Base-by-base conservation (phyloP, 495 filamentous ascomycete genomes). In the Lepidopterella palustris region DNA sequence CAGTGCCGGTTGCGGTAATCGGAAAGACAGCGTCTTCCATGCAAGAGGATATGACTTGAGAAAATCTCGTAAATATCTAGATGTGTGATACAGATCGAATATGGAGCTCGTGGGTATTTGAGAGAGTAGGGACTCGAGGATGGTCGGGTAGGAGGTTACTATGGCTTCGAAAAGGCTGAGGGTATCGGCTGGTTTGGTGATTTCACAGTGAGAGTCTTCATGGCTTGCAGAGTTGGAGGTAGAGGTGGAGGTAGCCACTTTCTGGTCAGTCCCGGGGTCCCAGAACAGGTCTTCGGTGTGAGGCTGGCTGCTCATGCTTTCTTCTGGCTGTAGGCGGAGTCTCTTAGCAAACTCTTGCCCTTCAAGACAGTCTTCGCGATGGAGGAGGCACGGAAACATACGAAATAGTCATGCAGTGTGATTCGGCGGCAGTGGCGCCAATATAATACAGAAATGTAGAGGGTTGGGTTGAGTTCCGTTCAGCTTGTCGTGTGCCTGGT, bases 1-100 rank as follows among this genome's bases (percentile, higher is more conserved):
- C 26, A 57, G 55, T 0, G 68, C 61, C 31, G 70, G 79, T 53
- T 74, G 78, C 10, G 77, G 72, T 18, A 83, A 66, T 39, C 82
- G 77, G 64, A 85, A 85, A 1, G 82, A 84, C 21, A 84, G 74
- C 49, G 77, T 74, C 68, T 77, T 80, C 82, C 82, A 85, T 74
- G 82, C 82, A 59, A 78, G 78, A 40, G 81, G 82, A 69, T 83
- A 84, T 23, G 73, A 73, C 55, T 72, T 74, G 26, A 85, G 74
- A 59, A 84, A 83, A 20, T 71, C 71, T 40, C 80, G 78, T 24
- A 84, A 76, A 66, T 79, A 76, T 54, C 68, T 68, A 15, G 79
- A 82, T 31, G 80, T 80, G 57, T 84, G 80, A 60, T 82, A 82
- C 56, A 84, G 78, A 55, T 79, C 74, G 63, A 84, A 68, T 58